Evolutionary conservation across 345 rosid species (phyloP).

Genomic region (Pelargonium nanum): DNA sequence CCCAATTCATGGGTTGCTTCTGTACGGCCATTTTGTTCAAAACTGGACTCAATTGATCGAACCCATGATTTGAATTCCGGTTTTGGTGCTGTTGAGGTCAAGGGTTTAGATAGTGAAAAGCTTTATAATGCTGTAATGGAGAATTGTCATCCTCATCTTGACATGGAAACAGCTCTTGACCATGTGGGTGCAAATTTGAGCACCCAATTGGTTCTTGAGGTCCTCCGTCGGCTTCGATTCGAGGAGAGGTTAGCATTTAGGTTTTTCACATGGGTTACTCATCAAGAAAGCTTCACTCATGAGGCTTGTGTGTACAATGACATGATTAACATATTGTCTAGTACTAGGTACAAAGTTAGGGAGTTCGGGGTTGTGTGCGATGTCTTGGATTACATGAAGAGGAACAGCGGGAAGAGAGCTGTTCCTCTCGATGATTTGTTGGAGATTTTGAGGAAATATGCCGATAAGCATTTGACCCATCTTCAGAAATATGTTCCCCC

Average conservation of each 20-base stretch:
- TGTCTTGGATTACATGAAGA: slow-evolving; percentile 79
- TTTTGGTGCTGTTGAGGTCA: slow-evolving; percentile 8
- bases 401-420: slow-evolving; percentile 32
- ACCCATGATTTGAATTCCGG: not conserved
- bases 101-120: slow-evolving; percentile 33
- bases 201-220: slow-evolving; percentile 44
- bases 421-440: slow-evolving; percentile 55
- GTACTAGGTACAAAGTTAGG: slow-evolving; percentile 69
- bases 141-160: slow-evolving; percentile 27
- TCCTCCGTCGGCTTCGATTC: slow-evolving; percentile 54
- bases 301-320: slow-evolving; percentile 51
- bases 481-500: slow-evolving; percentile 81
- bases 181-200: slow-evolving; percentile 39
- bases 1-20: not conserved
- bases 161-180: slow-evolving; percentile 58
- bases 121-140: slow-evolving; percentile 36
- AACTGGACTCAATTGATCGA: slow-evolving; percentile 3
- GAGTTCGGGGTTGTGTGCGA: slow-evolving; percentile 72
- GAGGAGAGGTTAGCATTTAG: slow-evolving; percentile 74
- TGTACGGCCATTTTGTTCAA: slow-evolving; percentile 14
- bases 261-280: slow-evolving; percentile 79
- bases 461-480: slow-evolving; percentile 68
- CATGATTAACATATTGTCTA: slow-evolving; percentile 74
- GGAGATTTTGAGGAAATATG: slow-evolving; percentile 47
- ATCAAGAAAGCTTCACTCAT: slow-evolving; percentile 46